Conservation (phyloP, 352 stramenopile species). For the Discostella stelligera region DNA sequence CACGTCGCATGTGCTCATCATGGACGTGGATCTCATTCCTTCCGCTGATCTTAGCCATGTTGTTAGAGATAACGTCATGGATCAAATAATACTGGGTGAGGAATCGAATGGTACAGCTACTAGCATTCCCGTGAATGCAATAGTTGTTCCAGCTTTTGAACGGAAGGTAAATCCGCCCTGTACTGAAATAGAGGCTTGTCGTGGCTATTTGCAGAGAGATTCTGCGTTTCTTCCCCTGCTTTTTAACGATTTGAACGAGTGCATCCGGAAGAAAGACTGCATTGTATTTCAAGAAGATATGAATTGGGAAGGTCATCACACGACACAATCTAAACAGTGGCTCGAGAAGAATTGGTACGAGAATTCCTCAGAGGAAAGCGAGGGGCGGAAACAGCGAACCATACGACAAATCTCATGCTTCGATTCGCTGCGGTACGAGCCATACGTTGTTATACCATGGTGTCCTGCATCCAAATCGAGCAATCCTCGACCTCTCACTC, state of each 20-base stretch:
- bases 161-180: conserved; percentile 46
- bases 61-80: conserved; percentile 41
- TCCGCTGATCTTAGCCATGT: conserved; percentile 61
- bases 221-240: conserved; percentile 66
- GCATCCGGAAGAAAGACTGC: conserved; percentile 61
- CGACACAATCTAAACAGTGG: conserved; percentile 72
- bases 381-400: conserved; percentile 6
- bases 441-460: conserved; percentile 80
- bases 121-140: conserved; percentile 40
- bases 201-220: conserved; percentile 48
- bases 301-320: conserved; percentile 79
- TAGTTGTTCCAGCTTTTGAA: conserved; percentile 82
- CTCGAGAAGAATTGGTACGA: conserved; percentile 68
- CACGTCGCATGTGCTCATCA: conserved; percentile 81
- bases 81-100: conserved; percentile 31
- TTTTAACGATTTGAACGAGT: conserved; percentile 72
- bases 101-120: neutral
- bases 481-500: conserved; percentile 38
- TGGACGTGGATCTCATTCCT: conserved; percentile 84
- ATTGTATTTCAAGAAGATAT: conserved; percentile 76
- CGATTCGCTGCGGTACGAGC: conserved; percentile 79
- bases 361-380: conserved; percentile 21
- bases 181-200: conserved; percentile 48
- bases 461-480: conserved; percentile 44
- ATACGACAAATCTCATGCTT: conserved; percentile 73